Evolutionary conservation across 2,329 filamentous ascomycete species (phyloP), one percentile per base, ranked within the genome.

Genomic region (Ophiocordyceps polyrhachis-furcata): DNA sequence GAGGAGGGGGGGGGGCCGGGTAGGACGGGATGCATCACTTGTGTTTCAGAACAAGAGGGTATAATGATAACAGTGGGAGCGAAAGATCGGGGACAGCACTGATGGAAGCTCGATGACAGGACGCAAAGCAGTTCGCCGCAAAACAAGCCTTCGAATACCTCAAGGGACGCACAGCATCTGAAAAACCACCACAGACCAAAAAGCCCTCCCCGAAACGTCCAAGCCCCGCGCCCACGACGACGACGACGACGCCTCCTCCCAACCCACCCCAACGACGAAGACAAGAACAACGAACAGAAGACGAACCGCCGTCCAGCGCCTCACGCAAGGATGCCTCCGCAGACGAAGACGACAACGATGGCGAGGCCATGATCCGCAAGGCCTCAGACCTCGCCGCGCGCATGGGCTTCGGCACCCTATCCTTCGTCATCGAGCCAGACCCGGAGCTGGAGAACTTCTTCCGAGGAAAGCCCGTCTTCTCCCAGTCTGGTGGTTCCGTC

Each of bases 41-140:
- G 47, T 52, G 0, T 75, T 73, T 44, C 46, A 55, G 12, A 59
- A 53, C 23, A 74, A 74, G 50, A 74, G 71, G 60, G 67, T 58
- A 44, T 23, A 50, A 41, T 12, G 41, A 28, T 28, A 7, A 28
- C 2, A 14, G 11, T 6, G 13, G 8, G 5, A 17, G 6, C 14
- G 12, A 21, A 13, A 19, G 28, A 19, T 11, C 13, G 29, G 1
- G 17, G 28, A 12, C 21, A 15, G 32, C 13, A 15, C 41, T 23
- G 20, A 23, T 23, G 15, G 5, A 19, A 3, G 17, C 2, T 3
- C 11, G 20, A 4, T 4, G 11, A 41, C 35, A 38, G 35, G 35
- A 67, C 32, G 71, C 73, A 21, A 74, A 71, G 54, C 61, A 67
- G 48, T 73, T 68, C 49, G 71, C 73, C 1, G 70, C 72, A 20